A percentile compares a stretch with the other conserved stretches of the same genome.
Conservation (phyloP, 2,329 filamentous ascomycete genomes). For the Clarireedia sp. region DNA sequence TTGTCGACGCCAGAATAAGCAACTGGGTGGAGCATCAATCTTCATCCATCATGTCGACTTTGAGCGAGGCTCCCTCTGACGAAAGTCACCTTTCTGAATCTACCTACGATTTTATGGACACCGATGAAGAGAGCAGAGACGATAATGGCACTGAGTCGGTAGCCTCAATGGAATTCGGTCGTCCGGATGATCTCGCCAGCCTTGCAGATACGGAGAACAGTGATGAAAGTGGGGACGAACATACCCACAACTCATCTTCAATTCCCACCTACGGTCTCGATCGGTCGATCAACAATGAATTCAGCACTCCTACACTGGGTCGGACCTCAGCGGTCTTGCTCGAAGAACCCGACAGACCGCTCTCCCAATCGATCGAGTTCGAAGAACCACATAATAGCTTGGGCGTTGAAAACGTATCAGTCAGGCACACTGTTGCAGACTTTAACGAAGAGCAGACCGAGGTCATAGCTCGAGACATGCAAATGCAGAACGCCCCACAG, state of each 20-base stretch:
- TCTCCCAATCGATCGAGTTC: slow-evolving; percentile 37
- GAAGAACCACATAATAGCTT: slow-evolving; percentile 34
- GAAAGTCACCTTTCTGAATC: slow-evolving; percentile 27
- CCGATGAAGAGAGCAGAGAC: slow-evolving; percentile 29
- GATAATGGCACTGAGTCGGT: slow-evolving; percentile 30
- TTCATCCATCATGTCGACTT: slow-evolving; percentile 24
- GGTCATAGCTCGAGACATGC: slow-evolving; percentile 29
- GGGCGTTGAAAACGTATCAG: slow-evolving; percentile 34
- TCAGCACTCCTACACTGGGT: slow-evolving; percentile 28
- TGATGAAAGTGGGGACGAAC: slow-evolving; percentile 29
- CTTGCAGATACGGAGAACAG: slow-evolving; percentile 30
- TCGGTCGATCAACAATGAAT: slow-evolving; percentile 21
- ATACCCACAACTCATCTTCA: slow-evolving; percentile 9
- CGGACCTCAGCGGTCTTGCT: slow-evolving; percentile 23
- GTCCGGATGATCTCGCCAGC: slow-evolving; percentile 30
- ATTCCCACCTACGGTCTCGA: slow-evolving; percentile 23
- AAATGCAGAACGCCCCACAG: slow-evolving; percentile 30
- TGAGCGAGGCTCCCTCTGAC: slow-evolving; percentile 23
- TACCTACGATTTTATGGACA: slow-evolving; percentile 31
- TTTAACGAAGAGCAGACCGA: slow-evolving; percentile 36
- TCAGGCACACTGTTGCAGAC: slow-evolving; percentile 39
- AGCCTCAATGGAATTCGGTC: slow-evolving; percentile 29
- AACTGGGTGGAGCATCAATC: slow-evolving; percentile 25
- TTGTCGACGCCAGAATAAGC: slow-evolving; percentile 22
- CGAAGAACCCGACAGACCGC: slow-evolving; percentile 25